These are phyloP conservation scores for Grammothele lineata DNA, from an alignment of 768 basidiomycete genomes.

Conservation along the genomic window DNA sequence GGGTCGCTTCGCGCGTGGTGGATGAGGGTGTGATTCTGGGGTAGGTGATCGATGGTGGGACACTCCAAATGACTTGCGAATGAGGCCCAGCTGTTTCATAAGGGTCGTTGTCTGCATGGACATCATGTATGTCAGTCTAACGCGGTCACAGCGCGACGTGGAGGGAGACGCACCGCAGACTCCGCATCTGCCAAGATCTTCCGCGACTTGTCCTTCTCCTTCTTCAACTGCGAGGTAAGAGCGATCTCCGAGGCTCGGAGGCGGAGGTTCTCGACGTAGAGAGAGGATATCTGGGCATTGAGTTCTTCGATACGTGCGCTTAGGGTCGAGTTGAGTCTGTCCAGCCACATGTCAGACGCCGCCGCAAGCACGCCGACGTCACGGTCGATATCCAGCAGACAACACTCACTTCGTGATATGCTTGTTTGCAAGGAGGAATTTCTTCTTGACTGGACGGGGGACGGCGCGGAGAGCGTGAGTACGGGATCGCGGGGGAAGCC, in stretches of 20 bases:
- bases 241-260: constrained; percentile 79
- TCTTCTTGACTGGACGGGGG: constrained; percentile 72
- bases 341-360: too few relatives aligned
- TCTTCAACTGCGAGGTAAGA: constrained; percentile 70
- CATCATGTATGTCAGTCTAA: background rate
- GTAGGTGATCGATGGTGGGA: constrained; percentile 20
- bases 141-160: background rate
- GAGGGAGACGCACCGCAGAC: constrained; percentile 50
- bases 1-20: constrained; percentile 49
- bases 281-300: constrained; percentile 75
- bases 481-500: constrained; percentile 20
- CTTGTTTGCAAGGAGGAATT: constrained; percentile 85
- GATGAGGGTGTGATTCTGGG: constrained; percentile 35
- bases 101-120: constrained; percentile 30
- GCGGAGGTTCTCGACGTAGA: constrained; percentile 79
- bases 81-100: constrained; percentile 58
- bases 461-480: constrained; percentile 16
- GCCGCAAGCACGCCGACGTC: background rate
- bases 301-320: constrained; percentile 83
- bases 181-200: constrained; percentile 72
- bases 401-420: constrained; percentile 78
- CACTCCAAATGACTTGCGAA: constrained; percentile 61
- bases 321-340: constrained; percentile 79
- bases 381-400: constrained; percentile 1
- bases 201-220: constrained; percentile 72